These are phyloP conservation scores for Boletales sp. DNA, from an alignment of 768 basidiomycete genomes.

Conservation along the genomic window DNA sequence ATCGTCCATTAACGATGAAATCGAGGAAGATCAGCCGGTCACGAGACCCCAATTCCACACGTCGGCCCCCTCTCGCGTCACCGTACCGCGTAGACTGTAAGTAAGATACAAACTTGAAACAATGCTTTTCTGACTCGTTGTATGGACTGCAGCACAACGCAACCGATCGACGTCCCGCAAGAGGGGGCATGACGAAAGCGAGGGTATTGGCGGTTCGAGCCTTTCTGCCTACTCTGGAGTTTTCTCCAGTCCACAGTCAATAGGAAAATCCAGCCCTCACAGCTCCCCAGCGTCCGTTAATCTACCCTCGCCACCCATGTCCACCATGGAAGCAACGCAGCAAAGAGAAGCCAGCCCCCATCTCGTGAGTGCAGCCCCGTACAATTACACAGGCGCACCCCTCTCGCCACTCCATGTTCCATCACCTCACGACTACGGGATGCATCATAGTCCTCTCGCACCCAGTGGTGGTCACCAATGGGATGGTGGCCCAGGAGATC, in stretches of 20 bases:
- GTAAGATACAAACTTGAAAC: constrained; percentile 19
- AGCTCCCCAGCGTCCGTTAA: constrained; percentile 74
- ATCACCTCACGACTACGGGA: constrained; percentile 54
- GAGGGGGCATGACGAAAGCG: constrained; percentile 66
- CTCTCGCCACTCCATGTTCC: constrained; percentile 51
- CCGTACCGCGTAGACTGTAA: constrained; percentile 66
- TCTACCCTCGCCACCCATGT: constrained; percentile 65
- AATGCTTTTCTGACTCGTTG: constrained; percentile 14
- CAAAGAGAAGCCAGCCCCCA: constrained; percentile 55
- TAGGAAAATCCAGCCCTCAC: constrained; percentile 55
- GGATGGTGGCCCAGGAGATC: constrained; percentile 41
- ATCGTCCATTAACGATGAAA: constrained; percentile 48
- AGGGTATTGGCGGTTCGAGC: constrained; percentile 42
- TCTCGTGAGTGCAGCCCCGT: constrained; percentile 42
- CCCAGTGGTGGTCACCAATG: constrained; percentile 36
- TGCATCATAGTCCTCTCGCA: constrained; percentile 32
- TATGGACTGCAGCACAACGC: constrained; percentile 46
- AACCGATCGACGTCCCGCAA: constrained; percentile 75
- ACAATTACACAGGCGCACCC: constrained; percentile 41
- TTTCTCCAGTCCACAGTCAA: constrained; percentile 52
- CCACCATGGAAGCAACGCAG: constrained; percentile 43
- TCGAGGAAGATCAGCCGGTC: constrained; percentile 55
- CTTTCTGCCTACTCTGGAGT: constrained; percentile 47
- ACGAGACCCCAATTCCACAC: constrained; percentile 50
- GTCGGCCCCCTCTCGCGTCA: constrained; percentile 56